A percentile compares a stretch with the other conserved stretches of the same genome.
phyloP scores from a whole-genome alignment of 1,284 basidiomycete species.

The Cryptococcus sp. region DNA sequence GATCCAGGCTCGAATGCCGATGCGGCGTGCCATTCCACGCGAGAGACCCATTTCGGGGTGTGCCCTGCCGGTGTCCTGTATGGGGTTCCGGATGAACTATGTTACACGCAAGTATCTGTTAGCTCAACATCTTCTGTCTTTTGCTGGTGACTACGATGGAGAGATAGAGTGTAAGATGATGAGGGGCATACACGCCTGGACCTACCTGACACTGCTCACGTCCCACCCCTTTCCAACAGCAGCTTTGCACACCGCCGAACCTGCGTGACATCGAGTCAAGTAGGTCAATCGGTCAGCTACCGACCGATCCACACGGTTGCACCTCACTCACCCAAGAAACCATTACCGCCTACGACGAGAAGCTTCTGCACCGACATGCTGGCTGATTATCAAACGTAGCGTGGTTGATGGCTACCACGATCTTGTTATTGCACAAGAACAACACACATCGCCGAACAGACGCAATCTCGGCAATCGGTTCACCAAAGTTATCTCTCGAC shows the following conservation, averaged over 20 bases:
- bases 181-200: neutral
- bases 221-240: constrained; percentile 80
- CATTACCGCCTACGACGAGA: constrained; percentile 90
- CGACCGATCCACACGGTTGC: neutral
- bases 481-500: neutral
- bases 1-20: constrained; percentile 77
- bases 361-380: constrained; percentile 53
- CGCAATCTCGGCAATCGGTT: neutral
- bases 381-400: neutral
- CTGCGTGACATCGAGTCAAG: constrained; percentile 54
- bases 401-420: neutral
- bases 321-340: constrained; percentile 74
- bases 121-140: too few species aligned
- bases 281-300: neutral
- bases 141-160: neutral
- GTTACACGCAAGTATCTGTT: neutral
- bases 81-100: constrained; percentile 79
- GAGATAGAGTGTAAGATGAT: neutral
- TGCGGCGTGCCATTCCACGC: constrained; percentile 78
- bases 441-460: neutral
- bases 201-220: constrained; percentile 84
- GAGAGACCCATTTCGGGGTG: constrained; percentile 73
- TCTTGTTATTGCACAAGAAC: neutral
- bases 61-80: constrained; percentile 87
- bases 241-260: constrained; percentile 86